Evolutionary conservation across 352 stramenopile species (phyloP).

Genomic region (Phytophthora fragariaefolia): DNA sequence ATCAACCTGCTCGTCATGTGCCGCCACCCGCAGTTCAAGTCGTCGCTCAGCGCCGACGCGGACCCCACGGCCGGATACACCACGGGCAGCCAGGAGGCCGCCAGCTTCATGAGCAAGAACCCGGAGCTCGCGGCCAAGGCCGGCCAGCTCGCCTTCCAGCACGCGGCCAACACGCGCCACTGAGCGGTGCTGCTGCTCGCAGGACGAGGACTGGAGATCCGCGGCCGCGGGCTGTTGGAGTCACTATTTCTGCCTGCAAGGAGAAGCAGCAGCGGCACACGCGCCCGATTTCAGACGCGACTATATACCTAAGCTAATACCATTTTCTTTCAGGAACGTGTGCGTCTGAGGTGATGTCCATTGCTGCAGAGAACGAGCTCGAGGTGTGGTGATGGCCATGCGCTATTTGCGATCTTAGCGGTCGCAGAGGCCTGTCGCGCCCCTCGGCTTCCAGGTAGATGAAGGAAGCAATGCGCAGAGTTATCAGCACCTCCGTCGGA

Average conservation of each 20-base stretch:
- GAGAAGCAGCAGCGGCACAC: constrained; percentile 1
- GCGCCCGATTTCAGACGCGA: constrained; percentile 13
- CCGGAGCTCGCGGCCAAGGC: constrained; percentile 78
- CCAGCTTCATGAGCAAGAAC: constrained; percentile 85
- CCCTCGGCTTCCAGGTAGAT: background rate
- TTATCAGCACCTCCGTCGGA: background rate
- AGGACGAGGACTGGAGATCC: background rate
- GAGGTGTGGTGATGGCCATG: background rate
- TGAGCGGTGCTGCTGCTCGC: no score
- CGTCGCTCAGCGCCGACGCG: constrained; percentile 66
- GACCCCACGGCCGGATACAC: constrained; percentile 85
- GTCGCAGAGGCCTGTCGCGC: background rate
- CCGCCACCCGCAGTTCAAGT: constrained; percentile 88
- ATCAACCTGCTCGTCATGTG: constrained; percentile 91
- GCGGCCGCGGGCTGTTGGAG: background rate
- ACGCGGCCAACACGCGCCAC: constrained; percentile 44
- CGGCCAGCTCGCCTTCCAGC: constrained; percentile 80
- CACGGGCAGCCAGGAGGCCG: constrained; percentile 82
- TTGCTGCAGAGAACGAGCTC: no score
- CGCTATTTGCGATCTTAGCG: constrained; percentile 14
- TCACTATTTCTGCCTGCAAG: background rate
- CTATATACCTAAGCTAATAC: constrained; percentile 42
- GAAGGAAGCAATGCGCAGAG: background rate
- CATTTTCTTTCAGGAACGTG: constrained; percentile 25
- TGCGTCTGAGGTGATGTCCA: constrained; percentile 1